These are phyloP conservation scores for Arthrobotrys sinensis DNA, from an alignment of 2,329 filamentous ascomycete species.

Conservation along the genomic window DNA sequence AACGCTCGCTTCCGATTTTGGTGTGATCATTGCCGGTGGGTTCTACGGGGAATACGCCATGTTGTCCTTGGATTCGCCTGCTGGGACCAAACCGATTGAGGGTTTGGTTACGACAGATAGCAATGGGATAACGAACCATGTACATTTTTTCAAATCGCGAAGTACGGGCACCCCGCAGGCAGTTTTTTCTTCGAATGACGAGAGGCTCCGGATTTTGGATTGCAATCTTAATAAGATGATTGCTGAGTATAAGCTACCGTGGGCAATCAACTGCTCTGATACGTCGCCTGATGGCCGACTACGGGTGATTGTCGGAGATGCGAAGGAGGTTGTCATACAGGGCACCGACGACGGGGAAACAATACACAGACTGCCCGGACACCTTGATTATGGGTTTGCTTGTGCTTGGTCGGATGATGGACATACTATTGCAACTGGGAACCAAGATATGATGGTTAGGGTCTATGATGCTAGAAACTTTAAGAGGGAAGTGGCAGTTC, in stretches of 20 bases:
- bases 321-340: constrained; percentile 76
- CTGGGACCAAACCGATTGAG: constrained; percentile 65
- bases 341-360: constrained; percentile 77
- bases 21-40: constrained; percentile 67
- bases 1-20: constrained; percentile 65
- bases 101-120: constrained; percentile 70
- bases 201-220: constrained; percentile 74
- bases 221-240: constrained; percentile 74
- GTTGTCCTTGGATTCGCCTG: constrained; percentile 65
- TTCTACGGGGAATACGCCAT: constrained; percentile 68
- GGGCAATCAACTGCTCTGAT: constrained; percentile 80
- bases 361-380: constrained; percentile 75
- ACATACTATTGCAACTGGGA: constrained; percentile 81
- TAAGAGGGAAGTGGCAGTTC: constrained; percentile 72
- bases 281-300: constrained; percentile 80
- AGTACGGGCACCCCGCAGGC: constrained; percentile 72
- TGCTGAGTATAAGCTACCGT: constrained; percentile 72
- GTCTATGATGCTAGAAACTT: constrained; percentile 84
- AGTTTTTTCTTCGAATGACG: constrained; percentile 77
- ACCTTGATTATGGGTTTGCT: constrained; percentile 81
- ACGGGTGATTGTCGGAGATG: constrained; percentile 81
- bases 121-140: constrained; percentile 77
- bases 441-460: constrained; percentile 80
- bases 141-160: constrained; percentile 74
- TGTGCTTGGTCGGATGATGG: constrained; percentile 86